Conservation (phyloP, 2,329 filamentous ascomycete species). For the Sporothrix pseudoabietina region DNA sequence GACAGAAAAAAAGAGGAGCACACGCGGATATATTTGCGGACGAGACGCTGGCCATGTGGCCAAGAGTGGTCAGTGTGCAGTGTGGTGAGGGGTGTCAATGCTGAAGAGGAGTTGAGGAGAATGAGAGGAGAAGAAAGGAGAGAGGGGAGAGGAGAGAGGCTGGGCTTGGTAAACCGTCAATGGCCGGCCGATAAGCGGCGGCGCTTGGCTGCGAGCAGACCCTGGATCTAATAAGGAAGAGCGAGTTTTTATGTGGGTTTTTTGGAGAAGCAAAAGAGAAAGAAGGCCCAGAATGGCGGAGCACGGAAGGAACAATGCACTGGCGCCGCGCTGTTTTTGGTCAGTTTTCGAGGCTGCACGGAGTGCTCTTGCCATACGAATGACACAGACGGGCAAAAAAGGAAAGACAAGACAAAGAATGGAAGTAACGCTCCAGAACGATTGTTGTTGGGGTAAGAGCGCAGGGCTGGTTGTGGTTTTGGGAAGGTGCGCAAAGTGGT, state of each 20-base stretch:
- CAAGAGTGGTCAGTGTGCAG: background rate
- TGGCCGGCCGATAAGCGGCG: slow-evolving; percentile 19
- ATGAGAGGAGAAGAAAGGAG: background rate
- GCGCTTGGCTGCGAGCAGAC: slow-evolving; percentile 7
- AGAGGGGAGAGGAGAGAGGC: background rate
- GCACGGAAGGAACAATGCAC: slow-evolving; percentile 15
- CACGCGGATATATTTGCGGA: slow-evolving; percentile 23
- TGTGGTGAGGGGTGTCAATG: background rate
- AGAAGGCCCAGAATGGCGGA: background rate
- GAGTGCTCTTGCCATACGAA: background rate
- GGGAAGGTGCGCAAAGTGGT: background rate
- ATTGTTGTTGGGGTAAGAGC: background rate
- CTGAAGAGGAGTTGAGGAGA: slow-evolving; percentile 6
- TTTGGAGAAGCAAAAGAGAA: background rate
- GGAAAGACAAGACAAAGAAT: background rate
- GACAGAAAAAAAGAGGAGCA: slow-evolving; percentile 24
- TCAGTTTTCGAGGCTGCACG: background rate
- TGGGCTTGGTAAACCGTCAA: slow-evolving; percentile 18
- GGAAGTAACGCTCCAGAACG: background rate
- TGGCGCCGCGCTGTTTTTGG: slow-evolving; percentile 1
- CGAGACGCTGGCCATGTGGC: slow-evolving; percentile 4
- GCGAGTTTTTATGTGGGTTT: too few relatives aligned
- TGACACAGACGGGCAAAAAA: background rate
- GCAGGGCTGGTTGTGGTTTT: background rate
- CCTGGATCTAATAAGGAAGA: slow-evolving; percentile 9